Evolutionary conservation across 1,284 basidiomycete genomes (phyloP).

Genomic region (Amylostereum areolatum): DNA sequence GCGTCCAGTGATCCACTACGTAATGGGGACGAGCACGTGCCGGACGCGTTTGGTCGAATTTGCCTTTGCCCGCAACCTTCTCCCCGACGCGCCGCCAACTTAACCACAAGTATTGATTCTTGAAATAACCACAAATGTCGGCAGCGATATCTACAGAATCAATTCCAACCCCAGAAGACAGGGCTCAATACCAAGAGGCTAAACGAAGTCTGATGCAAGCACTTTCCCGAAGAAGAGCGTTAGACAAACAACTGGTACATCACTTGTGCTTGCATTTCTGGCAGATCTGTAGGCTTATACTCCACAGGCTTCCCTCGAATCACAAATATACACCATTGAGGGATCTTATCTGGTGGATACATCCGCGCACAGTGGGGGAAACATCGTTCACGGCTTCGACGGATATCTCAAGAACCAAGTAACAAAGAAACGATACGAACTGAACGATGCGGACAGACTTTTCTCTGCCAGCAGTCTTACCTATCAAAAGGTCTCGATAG

Average conservation of each 20-base stretch:
- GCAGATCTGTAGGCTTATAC: conserved; percentile 3
- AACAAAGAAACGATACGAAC: conserved; percentile 58
- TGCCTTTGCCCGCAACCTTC: too few species aligned
- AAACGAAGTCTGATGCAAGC: conserved; percentile 68
- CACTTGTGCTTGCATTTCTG: not conserved
- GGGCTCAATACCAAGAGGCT: conserved; percentile 58
- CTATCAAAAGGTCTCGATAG: conserved; percentile 53
- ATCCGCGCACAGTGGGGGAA: conserved; percentile 65
- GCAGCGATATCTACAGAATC: too few species aligned
- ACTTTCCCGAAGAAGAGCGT: conserved; percentile 59
- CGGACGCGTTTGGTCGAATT: conserved; percentile 7
- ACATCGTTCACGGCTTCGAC: conserved; percentile 80
- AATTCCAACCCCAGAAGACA: conserved; percentile 49
- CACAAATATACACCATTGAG: conserved; percentile 71
- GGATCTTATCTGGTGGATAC: conserved; percentile 70
- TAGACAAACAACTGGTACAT: conserved; percentile 69
- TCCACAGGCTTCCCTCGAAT: conserved; percentile 60
- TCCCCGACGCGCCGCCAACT: too few species aligned
- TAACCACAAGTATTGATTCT: too few species aligned
- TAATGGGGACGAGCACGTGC: too few species aligned
- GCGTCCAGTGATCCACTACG: not conserved
- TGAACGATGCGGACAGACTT: conserved; percentile 68
- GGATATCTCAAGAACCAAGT: conserved; percentile 75
- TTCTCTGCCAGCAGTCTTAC: conserved; percentile 76
- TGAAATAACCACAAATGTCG: too few species aligned